phyloP scores from a whole-genome alignment of 1,284 basidiomycete genomes.

The Trichosporon faecale region DNA sequence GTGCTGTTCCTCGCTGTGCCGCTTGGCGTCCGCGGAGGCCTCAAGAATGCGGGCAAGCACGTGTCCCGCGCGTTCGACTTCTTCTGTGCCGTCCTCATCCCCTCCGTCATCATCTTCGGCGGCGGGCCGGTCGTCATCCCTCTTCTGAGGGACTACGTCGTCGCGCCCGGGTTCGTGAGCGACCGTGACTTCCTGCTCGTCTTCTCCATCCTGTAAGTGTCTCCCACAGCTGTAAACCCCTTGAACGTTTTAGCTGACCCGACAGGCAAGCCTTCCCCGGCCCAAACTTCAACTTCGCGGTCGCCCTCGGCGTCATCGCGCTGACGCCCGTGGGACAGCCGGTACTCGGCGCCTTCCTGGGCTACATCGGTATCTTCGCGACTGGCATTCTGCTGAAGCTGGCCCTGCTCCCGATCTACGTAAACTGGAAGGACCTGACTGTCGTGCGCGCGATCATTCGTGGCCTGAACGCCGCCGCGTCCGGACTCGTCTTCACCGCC shows the following conservation, averaged over 20 bases:
- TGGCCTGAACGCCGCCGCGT: constrained; percentile 60
- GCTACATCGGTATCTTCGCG: constrained; percentile 57
- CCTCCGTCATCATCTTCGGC: constrained; percentile 57
- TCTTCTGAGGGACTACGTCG: constrained; percentile 59
- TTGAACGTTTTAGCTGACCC: not conserved
- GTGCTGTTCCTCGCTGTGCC: constrained; percentile 44
- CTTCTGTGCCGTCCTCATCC: constrained; percentile 31
- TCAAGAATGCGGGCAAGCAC: constrained; percentile 40
- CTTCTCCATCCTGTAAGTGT: constrained; percentile 56
- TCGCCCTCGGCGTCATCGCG: constrained; percentile 59
- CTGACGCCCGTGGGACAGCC: constrained; percentile 33
- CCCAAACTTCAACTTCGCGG: constrained; percentile 62
- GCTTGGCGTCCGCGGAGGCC: constrained; percentile 36
- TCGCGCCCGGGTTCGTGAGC: constrained; percentile 53
- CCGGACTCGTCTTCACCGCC: constrained; percentile 60
- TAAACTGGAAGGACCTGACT: constrained; percentile 52
- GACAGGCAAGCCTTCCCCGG: constrained; percentile 57
- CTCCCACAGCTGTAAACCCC: not conserved
- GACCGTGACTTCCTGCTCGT: constrained; percentile 60
- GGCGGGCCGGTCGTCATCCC: constrained; percentile 64
- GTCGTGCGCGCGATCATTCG: constrained; percentile 55
- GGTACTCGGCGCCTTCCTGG: constrained; percentile 56
- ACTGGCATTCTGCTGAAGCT: constrained; percentile 59
- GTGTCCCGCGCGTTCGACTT: constrained; percentile 48
- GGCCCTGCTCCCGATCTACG: constrained; percentile 58